A percentile compares a stretch with the other conserved stretches of the same genome.
Evolutionary conservation across 2,329 filamentous ascomycete species (phyloP).

Genomic region (Fusarium sp.): DNA sequence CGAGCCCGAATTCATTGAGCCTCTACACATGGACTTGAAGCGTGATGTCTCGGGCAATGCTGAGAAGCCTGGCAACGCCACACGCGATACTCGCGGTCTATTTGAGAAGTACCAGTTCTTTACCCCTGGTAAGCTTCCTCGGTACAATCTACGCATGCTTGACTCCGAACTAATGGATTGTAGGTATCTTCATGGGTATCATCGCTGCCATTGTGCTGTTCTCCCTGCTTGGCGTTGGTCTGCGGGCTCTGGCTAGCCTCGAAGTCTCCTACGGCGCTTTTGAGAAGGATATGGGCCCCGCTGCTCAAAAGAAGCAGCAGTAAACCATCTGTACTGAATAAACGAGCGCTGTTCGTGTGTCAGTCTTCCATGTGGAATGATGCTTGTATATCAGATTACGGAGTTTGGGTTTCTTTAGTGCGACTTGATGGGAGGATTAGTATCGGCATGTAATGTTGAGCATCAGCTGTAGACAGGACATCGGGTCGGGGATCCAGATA

Average conservation of each 20-base stretch:
- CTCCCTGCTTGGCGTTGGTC: slow-evolving; percentile 79
- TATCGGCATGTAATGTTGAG: slow-evolving; percentile 36
- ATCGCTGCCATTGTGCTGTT: slow-evolving; percentile 76
- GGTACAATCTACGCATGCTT: neutral
- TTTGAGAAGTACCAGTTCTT: slow-evolving; percentile 98
- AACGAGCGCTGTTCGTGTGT: slow-evolving; percentile 22
- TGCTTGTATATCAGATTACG: slow-evolving; percentile 45
- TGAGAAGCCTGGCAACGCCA: slow-evolving; percentile 49
- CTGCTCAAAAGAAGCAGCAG: slow-evolving; percentile 80
- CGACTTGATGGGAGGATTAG: slow-evolving; percentile 37
- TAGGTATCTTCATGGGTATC: slow-evolving; percentile 90
- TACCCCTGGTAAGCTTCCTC: slow-evolving; percentile 71
- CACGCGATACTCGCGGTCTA: slow-evolving; percentile 61
- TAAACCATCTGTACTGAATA: slow-evolving; percentile 32
- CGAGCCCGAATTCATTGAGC: slow-evolving; percentile 69
- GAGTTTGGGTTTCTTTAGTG: slow-evolving; percentile 44
- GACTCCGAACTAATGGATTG: slow-evolving; percentile 2
- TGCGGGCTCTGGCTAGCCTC: slow-evolving; percentile 80
- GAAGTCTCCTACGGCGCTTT: slow-evolving; percentile 95
- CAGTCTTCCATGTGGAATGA: slow-evolving; percentile 9
- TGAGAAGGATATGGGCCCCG: slow-evolving; percentile 94
- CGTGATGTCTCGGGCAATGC: slow-evolving; percentile 56
- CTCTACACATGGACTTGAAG: slow-evolving; percentile 78
- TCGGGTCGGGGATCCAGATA: slow-evolving; percentile 16
- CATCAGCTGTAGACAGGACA: slow-evolving; percentile 33